Percentiles rank a stretch among this genome's conserved stretches.
phyloP scores from a whole-genome alignment of 768 basidiomycete genomes.

The Hydnomerulius pinastri region DNA sequence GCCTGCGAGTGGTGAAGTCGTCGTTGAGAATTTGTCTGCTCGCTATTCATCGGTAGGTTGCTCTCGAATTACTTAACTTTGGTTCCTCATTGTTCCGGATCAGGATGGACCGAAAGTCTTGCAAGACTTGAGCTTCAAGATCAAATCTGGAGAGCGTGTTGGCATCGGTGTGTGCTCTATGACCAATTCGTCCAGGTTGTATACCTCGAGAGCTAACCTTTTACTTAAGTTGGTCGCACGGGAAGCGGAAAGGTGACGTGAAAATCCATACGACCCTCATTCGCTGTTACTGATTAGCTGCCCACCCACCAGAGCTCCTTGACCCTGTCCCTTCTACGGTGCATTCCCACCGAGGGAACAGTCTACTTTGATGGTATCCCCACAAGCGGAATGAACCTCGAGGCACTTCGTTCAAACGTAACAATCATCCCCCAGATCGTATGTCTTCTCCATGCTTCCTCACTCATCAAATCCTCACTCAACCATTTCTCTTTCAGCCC shows the following conservation, averaged over 20 bases:
- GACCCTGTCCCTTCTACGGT: conserved; percentile 54
- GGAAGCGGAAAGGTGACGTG: conserved; percentile 50
- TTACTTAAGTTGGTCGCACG: conserved; percentile 52
- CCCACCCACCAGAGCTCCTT: conserved; percentile 43
- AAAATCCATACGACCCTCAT: conserved; percentile 4
- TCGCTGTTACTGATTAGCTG: background rate
- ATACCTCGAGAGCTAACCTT: background rate
- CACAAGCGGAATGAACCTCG: conserved; percentile 50
- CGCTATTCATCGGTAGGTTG: conserved; percentile 40
- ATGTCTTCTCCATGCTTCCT: no score
- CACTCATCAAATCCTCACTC: no score
- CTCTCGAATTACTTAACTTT: background rate
- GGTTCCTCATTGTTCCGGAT: conserved; percentile 5
- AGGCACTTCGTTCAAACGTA: conserved; percentile 52
- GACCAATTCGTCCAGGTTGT: background rate
- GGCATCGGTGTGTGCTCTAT: conserved; percentile 51
- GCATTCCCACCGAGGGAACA: conserved; percentile 53
- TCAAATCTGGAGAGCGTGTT: conserved; percentile 58
- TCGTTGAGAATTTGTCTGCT: conserved; percentile 53
- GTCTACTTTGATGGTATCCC: conserved; percentile 53
- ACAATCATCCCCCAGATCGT: conserved; percentile 64
- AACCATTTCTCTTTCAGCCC: no score
- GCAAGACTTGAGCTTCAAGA: conserved; percentile 50
- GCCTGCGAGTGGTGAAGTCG: conserved; percentile 59
- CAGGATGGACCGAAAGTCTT: conserved; percentile 59